Evolutionary conservation across 2,329 filamentous ascomycete species (phyloP).

Genomic region (Diaporthe sp.): DNA sequence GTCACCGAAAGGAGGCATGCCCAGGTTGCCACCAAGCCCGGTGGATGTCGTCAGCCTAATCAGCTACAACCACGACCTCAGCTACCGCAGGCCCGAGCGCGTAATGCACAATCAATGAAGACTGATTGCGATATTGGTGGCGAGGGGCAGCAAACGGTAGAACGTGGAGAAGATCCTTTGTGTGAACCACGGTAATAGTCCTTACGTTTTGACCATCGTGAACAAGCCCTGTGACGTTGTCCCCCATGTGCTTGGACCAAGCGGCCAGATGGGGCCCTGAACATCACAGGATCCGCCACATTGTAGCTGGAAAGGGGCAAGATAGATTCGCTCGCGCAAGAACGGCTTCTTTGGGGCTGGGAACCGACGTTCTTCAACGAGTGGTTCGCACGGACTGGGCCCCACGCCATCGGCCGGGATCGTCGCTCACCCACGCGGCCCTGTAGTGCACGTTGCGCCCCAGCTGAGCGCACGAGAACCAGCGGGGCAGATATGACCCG

Average conservation of each 20-base stretch:
- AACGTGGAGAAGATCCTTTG: not conserved
- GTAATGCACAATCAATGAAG: not conserved
- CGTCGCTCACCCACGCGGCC: not conserved
- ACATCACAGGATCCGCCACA: not conserved
- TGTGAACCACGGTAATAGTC: not conserved
- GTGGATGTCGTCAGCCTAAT: not conserved
- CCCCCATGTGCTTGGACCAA: not conserved
- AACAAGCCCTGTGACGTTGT: not conserved
- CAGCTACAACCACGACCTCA: not conserved
- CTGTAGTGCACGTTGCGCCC: not conserved
- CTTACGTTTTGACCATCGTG: not conserved
- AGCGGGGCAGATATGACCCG: not conserved
- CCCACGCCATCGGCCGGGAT: not conserved
- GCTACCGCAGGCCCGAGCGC: not conserved
- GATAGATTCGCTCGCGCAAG: not conserved
- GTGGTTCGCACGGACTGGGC: constrained; percentile 1
- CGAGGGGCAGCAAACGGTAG: not conserved
- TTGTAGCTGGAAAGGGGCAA: too few species aligned
- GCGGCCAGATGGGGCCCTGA: not conserved
- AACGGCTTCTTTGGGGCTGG: not conserved
- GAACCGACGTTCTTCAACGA: not conserved
- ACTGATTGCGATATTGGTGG: not conserved
- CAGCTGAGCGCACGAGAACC: not conserved
- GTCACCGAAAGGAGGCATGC: not conserved
- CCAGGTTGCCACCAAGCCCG: not conserved